Evolutionary conservation across 2,329 filamentous ascomycete genomes (phyloP).

Genomic region (Colletotrichum sp.): DNA sequence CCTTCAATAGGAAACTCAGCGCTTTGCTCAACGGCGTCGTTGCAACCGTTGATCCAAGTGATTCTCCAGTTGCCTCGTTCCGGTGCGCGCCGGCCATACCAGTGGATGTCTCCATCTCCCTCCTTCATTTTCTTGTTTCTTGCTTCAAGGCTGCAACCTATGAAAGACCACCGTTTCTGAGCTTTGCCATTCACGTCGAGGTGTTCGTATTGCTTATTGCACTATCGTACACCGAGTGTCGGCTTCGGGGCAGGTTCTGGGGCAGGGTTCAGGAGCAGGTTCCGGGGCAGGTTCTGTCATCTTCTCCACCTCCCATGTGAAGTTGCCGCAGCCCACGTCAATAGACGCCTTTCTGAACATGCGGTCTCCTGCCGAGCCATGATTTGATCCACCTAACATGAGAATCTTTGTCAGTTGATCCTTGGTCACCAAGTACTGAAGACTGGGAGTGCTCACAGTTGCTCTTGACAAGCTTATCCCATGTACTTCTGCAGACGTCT

Average conservation of each 20-base stretch:
- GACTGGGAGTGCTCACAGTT: neutral
- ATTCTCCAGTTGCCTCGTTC: neutral
- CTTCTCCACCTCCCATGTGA: neutral
- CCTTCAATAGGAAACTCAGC: neutral
- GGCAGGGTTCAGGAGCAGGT: neutral
- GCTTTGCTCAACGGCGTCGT: neutral
- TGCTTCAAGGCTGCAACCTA: neutral
- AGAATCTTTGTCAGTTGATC: neutral
- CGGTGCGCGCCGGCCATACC: neutral
- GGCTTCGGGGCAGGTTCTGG: neutral
- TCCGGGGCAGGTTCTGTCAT: neutral
- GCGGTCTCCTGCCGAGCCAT: neutral
- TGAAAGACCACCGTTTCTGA: neutral
- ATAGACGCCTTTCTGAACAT: neutral
- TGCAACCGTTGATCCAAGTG: neutral
- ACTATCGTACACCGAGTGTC: neutral
- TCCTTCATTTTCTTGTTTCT: neutral
- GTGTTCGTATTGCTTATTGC: neutral
- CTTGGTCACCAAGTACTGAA: neutral
- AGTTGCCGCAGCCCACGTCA: neutral
- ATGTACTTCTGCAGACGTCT: neutral
- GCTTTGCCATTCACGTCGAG: neutral
- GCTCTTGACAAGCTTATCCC: neutral
- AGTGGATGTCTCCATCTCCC: neutral
- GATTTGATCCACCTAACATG: neutral